These are phyloP conservation scores for Phytophthora constricta DNA, from an alignment of 352 stramenopile genomes.

Conservation along the genomic window DNA sequence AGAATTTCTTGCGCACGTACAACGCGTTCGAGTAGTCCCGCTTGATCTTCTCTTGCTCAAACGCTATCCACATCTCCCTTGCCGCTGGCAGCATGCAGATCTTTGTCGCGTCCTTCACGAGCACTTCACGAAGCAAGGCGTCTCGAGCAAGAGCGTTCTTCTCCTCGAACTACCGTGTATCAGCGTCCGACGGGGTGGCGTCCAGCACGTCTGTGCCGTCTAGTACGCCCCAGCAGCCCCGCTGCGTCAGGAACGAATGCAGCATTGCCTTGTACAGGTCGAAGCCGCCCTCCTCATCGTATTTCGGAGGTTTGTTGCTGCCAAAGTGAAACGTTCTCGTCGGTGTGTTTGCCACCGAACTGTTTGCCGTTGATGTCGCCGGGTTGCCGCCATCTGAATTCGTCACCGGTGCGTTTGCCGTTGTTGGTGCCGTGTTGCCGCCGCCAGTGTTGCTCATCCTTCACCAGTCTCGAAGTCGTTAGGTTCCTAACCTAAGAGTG, in stretches of 20 bases:
- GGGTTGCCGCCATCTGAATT: too few relatives aligned
- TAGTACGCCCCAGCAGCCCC: not conserved
- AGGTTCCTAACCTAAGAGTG: too few relatives aligned
- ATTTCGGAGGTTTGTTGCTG: conserved; percentile 8
- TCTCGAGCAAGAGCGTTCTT: conserved; percentile 1
- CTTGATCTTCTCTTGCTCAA: conserved; percentile 13
- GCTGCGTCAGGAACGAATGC: not conserved
- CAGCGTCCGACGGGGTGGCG: not conserved
- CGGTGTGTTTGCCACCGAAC: too few relatives aligned
- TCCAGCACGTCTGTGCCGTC: not conserved
- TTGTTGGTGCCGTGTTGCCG: too few relatives aligned
- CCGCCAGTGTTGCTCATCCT: too few relatives aligned
- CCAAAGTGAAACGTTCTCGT: too few relatives aligned
- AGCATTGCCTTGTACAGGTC: conserved; percentile 10
- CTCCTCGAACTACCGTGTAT: not conserved
- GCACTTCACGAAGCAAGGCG: not conserved
- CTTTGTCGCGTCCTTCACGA: conserved; percentile 4
- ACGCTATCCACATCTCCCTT: conserved; percentile 5
- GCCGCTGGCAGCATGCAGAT: not conserved
- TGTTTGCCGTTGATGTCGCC: too few relatives aligned
- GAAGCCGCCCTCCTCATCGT: conserved; percentile 1
- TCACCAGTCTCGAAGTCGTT: too few relatives aligned
- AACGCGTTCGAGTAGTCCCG: not conserved
- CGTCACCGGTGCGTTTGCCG: too few relatives aligned
- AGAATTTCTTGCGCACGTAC: not conserved